Base-by-base conservation (phyloP, 345 rosid species). In the Trapa incisa region DNA sequence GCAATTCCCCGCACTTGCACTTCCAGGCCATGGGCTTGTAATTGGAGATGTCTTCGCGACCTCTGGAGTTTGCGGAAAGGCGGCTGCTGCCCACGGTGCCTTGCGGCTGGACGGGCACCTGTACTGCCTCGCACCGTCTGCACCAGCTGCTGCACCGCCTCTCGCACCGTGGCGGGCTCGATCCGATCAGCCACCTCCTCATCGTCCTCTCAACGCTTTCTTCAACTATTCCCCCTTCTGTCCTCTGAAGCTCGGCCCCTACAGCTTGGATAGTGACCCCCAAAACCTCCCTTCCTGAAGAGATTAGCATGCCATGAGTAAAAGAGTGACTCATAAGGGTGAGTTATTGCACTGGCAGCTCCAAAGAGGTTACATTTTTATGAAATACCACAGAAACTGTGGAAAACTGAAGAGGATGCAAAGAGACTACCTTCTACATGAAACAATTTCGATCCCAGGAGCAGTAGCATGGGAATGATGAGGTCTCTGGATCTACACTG, bases 1-100 rank as follows among this genome's bases (percentile, higher is more conserved):
- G 66, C 66, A 72, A n/a, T 77, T 83, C 79, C 36, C 87, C 92
- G 39, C 92, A 87, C 72, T 83, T 87, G 83, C 92, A 87, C 62
- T 85, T 87, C 92, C 92, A 87, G 54, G 87, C 75, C 77, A 87
- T 85, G 74, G 92, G 89, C 78, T 87, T 87, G 79, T 87, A 87
- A 68, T 85, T 85, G 70, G 92, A 78, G 54, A 76, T 35, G 67
- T 72, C 85, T 47, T 80, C 83, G n/a, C 89, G 86, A 76, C 83
- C 80, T 2, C 80, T 75, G 58, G 74, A 68, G 70, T 38, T 2
- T 1, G 75, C 65, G 43, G 35, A 78, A 37, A 42, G 54, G 57
- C 68, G 70, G 32, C 65, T 69, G 8, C 13, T 22, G 37, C 65
- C 36, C 15, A 62, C 22, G 12, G 62, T 35, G 39, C 6, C 42